Conservation (phyloP, 139 green algal species). For the Eudorina sp. region DNA sequence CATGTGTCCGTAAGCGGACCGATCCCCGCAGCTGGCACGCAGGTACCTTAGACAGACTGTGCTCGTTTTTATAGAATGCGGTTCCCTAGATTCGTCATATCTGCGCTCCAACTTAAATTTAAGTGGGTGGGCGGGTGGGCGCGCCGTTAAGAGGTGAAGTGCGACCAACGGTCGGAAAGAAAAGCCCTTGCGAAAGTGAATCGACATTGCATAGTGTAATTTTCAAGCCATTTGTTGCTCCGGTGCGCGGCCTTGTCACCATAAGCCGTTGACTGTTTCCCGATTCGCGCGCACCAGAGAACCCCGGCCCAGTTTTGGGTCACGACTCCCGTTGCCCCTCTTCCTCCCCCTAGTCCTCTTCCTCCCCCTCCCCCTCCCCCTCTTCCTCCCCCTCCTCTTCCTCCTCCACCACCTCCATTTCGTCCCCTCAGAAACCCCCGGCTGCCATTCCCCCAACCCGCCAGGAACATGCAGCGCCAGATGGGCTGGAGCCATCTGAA, state of each 20-base stretch:
- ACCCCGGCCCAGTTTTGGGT: not conserved
- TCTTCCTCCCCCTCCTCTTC: not conserved
- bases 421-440: not conserved
- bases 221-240: no score
- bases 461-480: conserved; percentile 47
- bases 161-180: no score
- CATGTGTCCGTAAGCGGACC: not conserved
- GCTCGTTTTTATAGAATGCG: not conserved
- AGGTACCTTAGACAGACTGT: no score
- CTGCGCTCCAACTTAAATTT: not conserved
- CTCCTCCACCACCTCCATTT: no score
- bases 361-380: no score
- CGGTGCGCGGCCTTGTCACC: no score
- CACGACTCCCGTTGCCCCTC: not conserved
- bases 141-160: no score
- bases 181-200: not conserved
- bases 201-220: not conserved
- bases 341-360: not conserved
- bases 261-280: not conserved
- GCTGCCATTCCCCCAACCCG: not conserved
- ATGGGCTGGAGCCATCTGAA: conserved; percentile 50
- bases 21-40: no score
- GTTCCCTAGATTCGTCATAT: not conserved
- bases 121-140: no score
- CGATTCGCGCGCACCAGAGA: not conserved